These are phyloP conservation scores for Penicillium diatomitis DNA, from an alignment of 495 filamentous ascomycete genomes.

Conservation along the genomic window DNA sequence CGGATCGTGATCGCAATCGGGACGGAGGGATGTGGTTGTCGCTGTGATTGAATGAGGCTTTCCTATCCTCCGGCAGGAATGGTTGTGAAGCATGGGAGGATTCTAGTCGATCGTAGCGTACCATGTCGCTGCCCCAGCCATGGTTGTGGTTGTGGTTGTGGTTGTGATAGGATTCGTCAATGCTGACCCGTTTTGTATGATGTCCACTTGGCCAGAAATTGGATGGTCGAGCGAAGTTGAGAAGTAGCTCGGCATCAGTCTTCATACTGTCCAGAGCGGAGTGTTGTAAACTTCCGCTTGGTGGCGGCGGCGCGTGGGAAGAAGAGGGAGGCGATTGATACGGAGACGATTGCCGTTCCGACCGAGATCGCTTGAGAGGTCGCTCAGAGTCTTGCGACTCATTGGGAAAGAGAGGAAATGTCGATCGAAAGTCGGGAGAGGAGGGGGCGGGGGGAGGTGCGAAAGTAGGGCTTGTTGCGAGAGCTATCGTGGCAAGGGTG, in stretches of 20 bases:
- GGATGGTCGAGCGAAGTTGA: conserved; percentile 36
- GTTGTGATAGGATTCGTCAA: conserved; percentile 26
- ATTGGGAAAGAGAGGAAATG: conserved; percentile 25
- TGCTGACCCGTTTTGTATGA: conserved; percentile 28
- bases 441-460: conserved; percentile 27
- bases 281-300: conserved; percentile 37
- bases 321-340: conserved; percentile 14
- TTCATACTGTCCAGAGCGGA: conserved; percentile 36
- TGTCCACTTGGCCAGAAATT: conserved; percentile 24
- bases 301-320: conserved; percentile 26
- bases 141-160: conserved; percentile 14
- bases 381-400: conserved; percentile 32
- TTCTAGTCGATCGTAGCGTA: conserved; percentile 15
- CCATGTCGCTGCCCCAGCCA: conserved; percentile 14
- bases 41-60: conserved; percentile 4
- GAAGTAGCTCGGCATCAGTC: conserved; percentile 45
- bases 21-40: conserved; percentile 20
- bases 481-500: conserved; percentile 45
- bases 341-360: conserved; percentile 46
- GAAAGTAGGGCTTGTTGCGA: conserved; percentile 42
- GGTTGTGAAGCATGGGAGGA: conserved; percentile 9
- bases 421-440: conserved; percentile 20
- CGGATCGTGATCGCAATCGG: conserved; percentile 38
- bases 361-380: conserved; percentile 52
- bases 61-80: conserved; percentile 7